A percentile compares a stretch with the other conserved stretches of the same genome.
Evolutionary conservation across 2,329 filamentous ascomycete species (phyloP).

Genomic region (Fusarium ambrosium): DNA sequence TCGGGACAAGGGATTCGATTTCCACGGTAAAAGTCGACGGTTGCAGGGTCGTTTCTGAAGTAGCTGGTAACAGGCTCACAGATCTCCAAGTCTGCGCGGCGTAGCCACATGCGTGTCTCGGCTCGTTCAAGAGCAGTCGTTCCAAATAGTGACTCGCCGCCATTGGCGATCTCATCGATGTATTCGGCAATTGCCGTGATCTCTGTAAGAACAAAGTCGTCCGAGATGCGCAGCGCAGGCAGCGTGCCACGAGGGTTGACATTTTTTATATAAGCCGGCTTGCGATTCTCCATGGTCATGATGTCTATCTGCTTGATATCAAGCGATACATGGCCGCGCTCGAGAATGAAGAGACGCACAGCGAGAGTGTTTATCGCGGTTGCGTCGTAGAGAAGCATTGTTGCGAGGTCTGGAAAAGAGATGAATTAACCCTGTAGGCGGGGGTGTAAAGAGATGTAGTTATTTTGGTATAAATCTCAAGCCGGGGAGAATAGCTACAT

Average conservation of each 20-base stretch:
- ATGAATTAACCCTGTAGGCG: neutral
- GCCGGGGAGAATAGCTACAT: neutral
- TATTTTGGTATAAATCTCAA: neutral
- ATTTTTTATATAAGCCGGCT: conserved; percentile 13
- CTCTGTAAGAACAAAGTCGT: conserved; percentile 13
- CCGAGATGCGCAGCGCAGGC: neutral
- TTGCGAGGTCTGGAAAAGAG: neutral
- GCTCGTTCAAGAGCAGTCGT: neutral
- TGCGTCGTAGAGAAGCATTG: conserved; percentile 25
- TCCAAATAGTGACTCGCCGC: neutral
- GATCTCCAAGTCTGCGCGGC: conserved; percentile 15
- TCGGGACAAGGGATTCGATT: neutral
- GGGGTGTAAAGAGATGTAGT: neutral
- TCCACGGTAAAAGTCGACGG: conserved; percentile 14
- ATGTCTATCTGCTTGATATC: conserved; percentile 25
- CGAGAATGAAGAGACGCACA: conserved; percentile 31
- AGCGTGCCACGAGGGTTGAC: conserved; percentile 26
- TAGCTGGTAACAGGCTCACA: conserved; percentile 6
- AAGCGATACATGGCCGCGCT: conserved; percentile 22
- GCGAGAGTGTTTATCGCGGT: conserved; percentile 17
- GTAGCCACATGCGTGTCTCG: conserved; percentile 14
- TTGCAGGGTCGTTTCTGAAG: neutral
- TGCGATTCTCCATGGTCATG: conserved; percentile 26
- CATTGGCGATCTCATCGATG: neutral
- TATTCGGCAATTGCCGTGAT: conserved; percentile 16